Base-by-base conservation (phyloP, 2,329 filamentous ascomycete genomes). In the Trichoderma atroviride region DNA sequence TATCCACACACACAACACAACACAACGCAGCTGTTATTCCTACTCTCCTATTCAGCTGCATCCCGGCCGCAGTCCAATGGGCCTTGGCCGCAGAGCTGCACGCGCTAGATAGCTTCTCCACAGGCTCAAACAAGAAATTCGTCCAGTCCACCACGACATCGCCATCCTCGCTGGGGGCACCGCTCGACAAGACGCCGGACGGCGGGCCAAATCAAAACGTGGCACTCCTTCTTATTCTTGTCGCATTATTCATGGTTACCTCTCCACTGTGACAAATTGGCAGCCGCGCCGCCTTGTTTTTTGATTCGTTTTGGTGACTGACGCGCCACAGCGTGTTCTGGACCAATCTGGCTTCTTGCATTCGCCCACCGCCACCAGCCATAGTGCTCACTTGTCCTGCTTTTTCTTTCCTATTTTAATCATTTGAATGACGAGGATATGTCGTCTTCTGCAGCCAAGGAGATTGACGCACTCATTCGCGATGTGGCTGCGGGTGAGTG, bases 401-500 rank as follows among this genome's bases (percentile, higher is more conserved):
- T 24, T 24, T 50, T 11, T 31, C 27, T n/a, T 27, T 27, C 4
- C 27, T 27, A 27, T 27, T 1, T 24, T 31, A 33, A 27, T 14
- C 27, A 66, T 43, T 43, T 58, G n/a, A 29, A 29, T 50, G 58
- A 31, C 56, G 24, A 24, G n/a, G 67, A 47, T 29, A 69, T 69
- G 69, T 56, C 65, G 31, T 63, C 66, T 27, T 47, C 69, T 56
- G 66, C 40, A 22, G 77, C 80, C 68, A 72, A 77, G 56, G 78
- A 81, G 64, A 76, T 82, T 58, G 71, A 75, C 64, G 70, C 75
- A 33, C 74, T 83, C 35, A 76, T 81, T 56, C 75, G 76, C 24
- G 78, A 83, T 72, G 74, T 83, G 56, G 72, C 82, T 35, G 73
- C 74, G 58, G 76, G 78, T 77, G 70, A 74, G 65, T 56, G 43